Base-by-base conservation (phyloP, 139 green algal species). In the Coelastrella sp. region DNA sequence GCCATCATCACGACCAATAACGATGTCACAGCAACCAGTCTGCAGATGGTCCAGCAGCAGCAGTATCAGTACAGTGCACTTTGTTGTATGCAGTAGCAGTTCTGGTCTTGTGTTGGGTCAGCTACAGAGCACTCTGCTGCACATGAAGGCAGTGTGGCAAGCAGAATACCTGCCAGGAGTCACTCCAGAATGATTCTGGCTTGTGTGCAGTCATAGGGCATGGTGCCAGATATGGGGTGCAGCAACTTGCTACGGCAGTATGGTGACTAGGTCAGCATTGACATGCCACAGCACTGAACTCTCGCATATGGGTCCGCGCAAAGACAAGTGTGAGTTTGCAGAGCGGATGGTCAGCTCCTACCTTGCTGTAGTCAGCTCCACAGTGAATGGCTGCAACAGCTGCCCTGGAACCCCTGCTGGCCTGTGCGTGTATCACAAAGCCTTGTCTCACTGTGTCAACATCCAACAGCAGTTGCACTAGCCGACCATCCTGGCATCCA, bases 1-100 rank as follows among this genome's bases (percentile, higher is more conserved):
- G 32, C 94, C 94, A 76, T 96, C 91, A 67, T 96, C 93, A 5
- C 92, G 89, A 6, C 91, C 93, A 25, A 97, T 82, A n/a, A 94
- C 89, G 15, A 97, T 92, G 83, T 96, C 92, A 38, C 66, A 27
- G 25, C 34, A 60, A 27, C 80, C 80, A 48, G 67, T 80, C 80
- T 86, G 80, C 57, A 60, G 11, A 0, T 23, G 1, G 0, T 13
- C 11, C 45, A 57, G 45, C 45, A 57, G 45, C 45, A 57, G 45
- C 45, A 57, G 45, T 13, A 57, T 57, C 11, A 23, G 45, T 57
- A 13, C 45, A 57, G 11, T 57, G 45, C 45, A 23, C 45, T 57
- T 57, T 23, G 45, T 9, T 9, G 45, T 23, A 9, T 57, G 45
- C 11, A 57, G 11, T 57, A 57, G 45, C 45, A 57, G 45, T 13